phyloP scores from a whole-genome alignment of 2,329 filamentous ascomycete genomes.

The Colletotrichum sp. region DNA sequence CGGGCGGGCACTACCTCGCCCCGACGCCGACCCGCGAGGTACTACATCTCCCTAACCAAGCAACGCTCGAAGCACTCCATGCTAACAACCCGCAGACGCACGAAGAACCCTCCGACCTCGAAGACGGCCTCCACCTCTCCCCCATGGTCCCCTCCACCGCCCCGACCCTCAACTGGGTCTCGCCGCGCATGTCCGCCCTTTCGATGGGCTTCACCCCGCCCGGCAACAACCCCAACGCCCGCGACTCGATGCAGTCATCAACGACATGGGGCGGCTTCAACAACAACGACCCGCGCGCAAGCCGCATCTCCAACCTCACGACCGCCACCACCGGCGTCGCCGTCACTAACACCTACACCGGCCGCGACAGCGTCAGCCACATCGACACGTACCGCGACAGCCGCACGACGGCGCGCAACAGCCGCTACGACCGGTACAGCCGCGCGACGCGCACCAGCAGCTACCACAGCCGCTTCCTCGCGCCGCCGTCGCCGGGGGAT shows the following conservation, averaged over 20 bases:
- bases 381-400: neutral
- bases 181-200: conserved; percentile 17
- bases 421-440: neutral
- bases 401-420: neutral
- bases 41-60: too few species aligned
- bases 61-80: too few species aligned
- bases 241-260: neutral
- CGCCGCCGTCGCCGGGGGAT: neutral
- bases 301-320: neutral
- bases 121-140: neutral
- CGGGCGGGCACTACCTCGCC: neutral
- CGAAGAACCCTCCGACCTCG: neutral
- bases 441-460: conserved; percentile 5
- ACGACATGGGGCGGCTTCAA: neutral
- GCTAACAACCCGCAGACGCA: neutral
- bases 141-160: neutral
- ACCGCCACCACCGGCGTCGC: neutral
- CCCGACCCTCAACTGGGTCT: conserved; percentile 15
- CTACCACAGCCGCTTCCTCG: conserved; percentile 2
- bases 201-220: conserved; percentile 1
- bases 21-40: neutral
- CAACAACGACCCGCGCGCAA: neutral
- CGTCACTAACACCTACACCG: neutral
- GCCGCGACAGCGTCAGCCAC: neutral
- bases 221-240: neutral